Evolutionary conservation across 768 basidiomycete species (phyloP).

Genomic region (Gyrodon lividus): DNA sequence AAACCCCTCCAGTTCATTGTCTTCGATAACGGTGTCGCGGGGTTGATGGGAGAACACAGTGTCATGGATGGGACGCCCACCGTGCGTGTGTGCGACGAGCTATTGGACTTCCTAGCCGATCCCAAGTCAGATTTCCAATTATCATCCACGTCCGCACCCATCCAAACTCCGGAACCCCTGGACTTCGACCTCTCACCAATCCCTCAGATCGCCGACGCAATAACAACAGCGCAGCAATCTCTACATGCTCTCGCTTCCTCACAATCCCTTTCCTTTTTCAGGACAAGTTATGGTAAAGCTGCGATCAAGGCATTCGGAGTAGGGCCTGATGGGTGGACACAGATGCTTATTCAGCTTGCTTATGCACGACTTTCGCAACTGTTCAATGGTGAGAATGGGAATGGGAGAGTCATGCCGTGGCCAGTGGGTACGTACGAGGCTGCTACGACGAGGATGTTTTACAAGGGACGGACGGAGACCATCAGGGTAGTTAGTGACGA

Average conservation of each 20-base stretch:
- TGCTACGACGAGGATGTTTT: conserved; percentile 84
- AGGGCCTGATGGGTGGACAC: conserved; percentile 95
- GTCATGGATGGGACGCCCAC: conserved; percentile 90
- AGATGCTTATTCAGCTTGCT: conserved; percentile 89
- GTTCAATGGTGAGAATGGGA: conserved; percentile 15
- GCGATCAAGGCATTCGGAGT: conserved; percentile 83
- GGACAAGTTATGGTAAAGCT: conserved; percentile 80
- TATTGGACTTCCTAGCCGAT: conserved; percentile 58
- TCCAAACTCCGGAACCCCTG: conserved; percentile 46
- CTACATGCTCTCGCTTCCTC: conserved; percentile 57
- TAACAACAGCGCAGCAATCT: conserved; percentile 53
- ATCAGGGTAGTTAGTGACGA: conserved; percentile 81
- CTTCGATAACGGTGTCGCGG: conserved; percentile 77
- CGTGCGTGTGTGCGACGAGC: conserved; percentile 66
- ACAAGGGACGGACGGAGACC: conserved; percentile 92
- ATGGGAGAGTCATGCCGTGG: conserved; percentile 35
- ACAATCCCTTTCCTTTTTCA: conserved; percentile 61
- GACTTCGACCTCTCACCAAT: conserved; percentile 60
- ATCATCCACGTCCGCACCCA: conserved; percentile 15
- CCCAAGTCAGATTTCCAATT: conserved; percentile 65
- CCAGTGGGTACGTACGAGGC: conserved; percentile 91
- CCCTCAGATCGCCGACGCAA: conserved; percentile 39
- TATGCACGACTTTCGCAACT: conserved; percentile 65
- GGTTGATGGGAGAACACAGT: conserved; percentile 92
- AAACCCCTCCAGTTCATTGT: conserved; percentile 89